These are phyloP conservation scores for Rubus idaeus DNA, from an alignment of 306 rosid genomes.

Conservation along the genomic window DNA sequence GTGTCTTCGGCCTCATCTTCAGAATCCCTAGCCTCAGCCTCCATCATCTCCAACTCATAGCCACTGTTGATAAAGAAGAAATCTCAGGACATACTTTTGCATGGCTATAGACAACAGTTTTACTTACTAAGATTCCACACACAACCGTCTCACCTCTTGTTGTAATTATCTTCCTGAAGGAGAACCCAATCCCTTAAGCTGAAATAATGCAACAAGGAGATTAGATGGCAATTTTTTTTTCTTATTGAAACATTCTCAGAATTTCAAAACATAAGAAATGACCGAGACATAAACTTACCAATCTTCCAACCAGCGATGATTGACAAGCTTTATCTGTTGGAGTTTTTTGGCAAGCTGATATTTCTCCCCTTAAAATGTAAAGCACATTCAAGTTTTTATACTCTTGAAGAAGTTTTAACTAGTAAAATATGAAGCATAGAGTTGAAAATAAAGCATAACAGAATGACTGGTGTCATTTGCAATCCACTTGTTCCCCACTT, in stretches of 20 bases:
- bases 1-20: constrained; percentile 70
- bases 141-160: constrained; percentile 55
- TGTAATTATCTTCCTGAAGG: constrained; percentile 72
- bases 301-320: constrained; percentile 93
- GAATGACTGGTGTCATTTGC: background rate
- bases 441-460: background rate
- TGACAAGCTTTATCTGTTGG: constrained; percentile 69
- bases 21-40: constrained; percentile 89
- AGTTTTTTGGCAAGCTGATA: constrained; percentile 80
- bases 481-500: background rate
- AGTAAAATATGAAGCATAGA: background rate
- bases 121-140: background rate
- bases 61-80: constrained; percentile 58
- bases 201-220: constrained; percentile 31
- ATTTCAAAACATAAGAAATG: constrained; percentile 5
- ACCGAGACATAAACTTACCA: constrained; percentile 44
- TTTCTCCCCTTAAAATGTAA: constrained; percentile 68
- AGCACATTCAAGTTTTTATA: background rate
- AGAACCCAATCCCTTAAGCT: constrained; percentile 82
- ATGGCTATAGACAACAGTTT: background rate
- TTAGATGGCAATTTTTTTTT: background rate
- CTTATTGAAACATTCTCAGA: background rate
- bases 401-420: background rate
- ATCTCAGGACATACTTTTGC: constrained; percentile 18
- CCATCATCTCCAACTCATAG: constrained; percentile 70